Percentiles rank a stretch among this genome's conserved stretches.
phyloP scores from a whole-genome alignment of 306 rosid species.

The Glycine latifolia region DNA sequence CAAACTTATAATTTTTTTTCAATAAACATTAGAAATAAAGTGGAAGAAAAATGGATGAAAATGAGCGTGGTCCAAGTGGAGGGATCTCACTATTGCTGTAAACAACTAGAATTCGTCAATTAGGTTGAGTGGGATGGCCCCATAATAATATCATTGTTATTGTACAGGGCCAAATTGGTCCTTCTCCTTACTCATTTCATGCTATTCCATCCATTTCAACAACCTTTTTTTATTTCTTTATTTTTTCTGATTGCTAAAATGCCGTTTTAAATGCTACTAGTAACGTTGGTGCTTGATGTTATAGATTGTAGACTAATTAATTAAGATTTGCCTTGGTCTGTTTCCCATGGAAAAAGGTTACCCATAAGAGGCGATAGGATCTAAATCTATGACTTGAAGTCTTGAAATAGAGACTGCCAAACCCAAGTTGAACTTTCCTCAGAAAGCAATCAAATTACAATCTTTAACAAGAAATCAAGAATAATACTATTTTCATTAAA shows the following conservation, averaged over 20 bases:
- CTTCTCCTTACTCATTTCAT: slow-evolving; percentile 41
- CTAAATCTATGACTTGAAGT: slow-evolving; percentile 1
- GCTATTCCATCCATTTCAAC: slow-evolving; percentile 47
- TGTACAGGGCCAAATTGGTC: slow-evolving; percentile 42
- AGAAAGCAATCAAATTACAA: slow-evolving; percentile 17
- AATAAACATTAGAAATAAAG: slow-evolving; percentile 9
- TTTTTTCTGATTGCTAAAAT: background rate
- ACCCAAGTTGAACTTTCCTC: background rate
- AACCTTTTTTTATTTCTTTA: background rate
- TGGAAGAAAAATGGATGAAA: slow-evolving; percentile 1
- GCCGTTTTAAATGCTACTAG: background rate
- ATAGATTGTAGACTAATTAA: background rate
- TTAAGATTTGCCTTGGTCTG: background rate
- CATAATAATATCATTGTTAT: slow-evolving; percentile 47
- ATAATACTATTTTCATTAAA: background rate
- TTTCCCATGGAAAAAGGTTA: slow-evolving; percentile 10
- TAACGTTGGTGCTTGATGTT: slow-evolving; percentile 14
- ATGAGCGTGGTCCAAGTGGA: slow-evolving; percentile 45
- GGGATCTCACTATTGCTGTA: slow-evolving; percentile 43
- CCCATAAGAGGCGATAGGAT: background rate
- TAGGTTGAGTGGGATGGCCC: slow-evolving; percentile 52
- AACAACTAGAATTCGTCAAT: slow-evolving; percentile 49
- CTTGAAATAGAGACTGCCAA: slow-evolving; percentile 17
- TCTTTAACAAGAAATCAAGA: background rate
- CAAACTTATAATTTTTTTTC: background rate